Evolutionary conservation across 2,329 filamentous ascomycete genomes (phyloP).

Genomic region (Stagonosporopsis rhizophila): DNA sequence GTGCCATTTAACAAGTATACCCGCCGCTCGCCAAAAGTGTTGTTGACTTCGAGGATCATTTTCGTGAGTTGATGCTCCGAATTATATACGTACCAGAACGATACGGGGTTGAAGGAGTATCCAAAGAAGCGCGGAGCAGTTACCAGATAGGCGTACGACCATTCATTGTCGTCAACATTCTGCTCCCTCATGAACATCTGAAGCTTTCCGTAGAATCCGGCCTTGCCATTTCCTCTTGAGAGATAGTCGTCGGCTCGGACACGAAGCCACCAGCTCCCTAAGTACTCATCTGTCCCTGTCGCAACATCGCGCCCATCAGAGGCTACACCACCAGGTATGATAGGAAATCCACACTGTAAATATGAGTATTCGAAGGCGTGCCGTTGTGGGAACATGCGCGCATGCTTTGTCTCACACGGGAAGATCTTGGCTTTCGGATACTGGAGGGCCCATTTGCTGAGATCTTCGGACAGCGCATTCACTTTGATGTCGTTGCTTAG

Average conservation of each 20-base stretch:
- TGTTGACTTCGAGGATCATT: constrained; percentile 77
- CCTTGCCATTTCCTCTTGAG: constrained; percentile 58
- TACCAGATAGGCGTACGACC: constrained; percentile 73
- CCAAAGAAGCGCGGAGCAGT: constrained; percentile 74
- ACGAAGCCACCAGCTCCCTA: constrained; percentile 62
- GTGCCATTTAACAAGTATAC: constrained; percentile 65
- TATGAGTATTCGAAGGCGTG: constrained; percentile 76
- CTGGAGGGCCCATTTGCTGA: constrained; percentile 20
- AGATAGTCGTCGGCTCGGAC: constrained; percentile 69
- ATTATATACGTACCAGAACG: constrained; percentile 81
- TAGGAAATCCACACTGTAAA: constrained; percentile 71
- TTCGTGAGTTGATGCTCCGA: constrained; percentile 63
- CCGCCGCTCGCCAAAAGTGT: constrained; percentile 75
- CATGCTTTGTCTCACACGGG: constrained; percentile 70
- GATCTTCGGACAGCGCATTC: constrained; percentile 2
- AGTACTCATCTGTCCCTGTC: constrained; percentile 31
- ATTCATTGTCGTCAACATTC: constrained; percentile 65
- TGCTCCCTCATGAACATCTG: constrained; percentile 64
- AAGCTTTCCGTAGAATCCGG: constrained; percentile 70
- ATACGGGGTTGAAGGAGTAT: constrained; percentile 77
- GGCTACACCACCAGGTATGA: constrained; percentile 63
- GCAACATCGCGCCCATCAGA: constrained; percentile 23
- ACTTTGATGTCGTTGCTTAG: not conserved
- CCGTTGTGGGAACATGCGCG: constrained; percentile 69
- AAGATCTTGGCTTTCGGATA: constrained; percentile 59